phyloP scores from a whole-genome alignment of 768 basidiomycete genomes.

The Auriscalpium vulgare region DNA sequence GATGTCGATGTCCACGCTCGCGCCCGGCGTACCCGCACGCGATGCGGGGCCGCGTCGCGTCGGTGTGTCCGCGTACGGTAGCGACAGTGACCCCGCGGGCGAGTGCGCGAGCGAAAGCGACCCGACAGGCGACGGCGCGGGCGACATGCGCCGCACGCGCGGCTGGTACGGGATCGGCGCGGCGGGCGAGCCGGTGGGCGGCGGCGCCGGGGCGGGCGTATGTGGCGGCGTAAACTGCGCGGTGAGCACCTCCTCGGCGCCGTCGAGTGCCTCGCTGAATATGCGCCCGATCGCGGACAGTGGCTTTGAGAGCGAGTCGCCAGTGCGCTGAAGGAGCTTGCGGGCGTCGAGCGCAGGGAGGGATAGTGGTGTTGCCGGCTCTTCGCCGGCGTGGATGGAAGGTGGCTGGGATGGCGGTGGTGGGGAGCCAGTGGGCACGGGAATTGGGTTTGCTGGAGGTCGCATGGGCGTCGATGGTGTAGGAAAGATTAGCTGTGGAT shows the following conservation, averaged over 20 bases:
- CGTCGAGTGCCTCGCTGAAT: constrained; percentile 76
- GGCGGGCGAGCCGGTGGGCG: constrained; percentile 34
- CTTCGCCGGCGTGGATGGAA: constrained; percentile 68
- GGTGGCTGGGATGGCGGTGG: neutral
- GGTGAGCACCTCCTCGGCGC: constrained; percentile 39
- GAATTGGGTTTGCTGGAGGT: constrained; percentile 11
- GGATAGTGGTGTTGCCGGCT: constrained; percentile 76
- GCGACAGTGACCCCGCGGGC: constrained; percentile 25
- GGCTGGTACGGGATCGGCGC: constrained; percentile 52
- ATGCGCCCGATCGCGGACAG: constrained; percentile 85
- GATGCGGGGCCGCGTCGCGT: constrained; percentile 25
- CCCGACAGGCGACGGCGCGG: constrained; percentile 25
- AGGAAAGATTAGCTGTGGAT: constrained; percentile 22
- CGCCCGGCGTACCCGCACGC: constrained; percentile 14
- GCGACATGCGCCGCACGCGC: constrained; percentile 48
- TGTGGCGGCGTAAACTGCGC: constrained; percentile 21
- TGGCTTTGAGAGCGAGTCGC: constrained; percentile 85
- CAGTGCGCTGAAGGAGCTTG: constrained; percentile 80
- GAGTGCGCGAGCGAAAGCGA: constrained; percentile 17
- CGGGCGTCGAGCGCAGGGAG: constrained; percentile 67
- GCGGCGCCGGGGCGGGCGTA: neutral
- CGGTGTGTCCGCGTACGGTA: constrained; percentile 41
- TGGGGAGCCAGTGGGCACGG: constrained; percentile 6
- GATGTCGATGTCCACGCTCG: constrained; percentile 42
- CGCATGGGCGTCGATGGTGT: constrained; percentile 9